Evolutionary conservation across 176 grass and related monocot species (phyloP).

Genomic region (Tillandsia leiboldiana): DNA sequence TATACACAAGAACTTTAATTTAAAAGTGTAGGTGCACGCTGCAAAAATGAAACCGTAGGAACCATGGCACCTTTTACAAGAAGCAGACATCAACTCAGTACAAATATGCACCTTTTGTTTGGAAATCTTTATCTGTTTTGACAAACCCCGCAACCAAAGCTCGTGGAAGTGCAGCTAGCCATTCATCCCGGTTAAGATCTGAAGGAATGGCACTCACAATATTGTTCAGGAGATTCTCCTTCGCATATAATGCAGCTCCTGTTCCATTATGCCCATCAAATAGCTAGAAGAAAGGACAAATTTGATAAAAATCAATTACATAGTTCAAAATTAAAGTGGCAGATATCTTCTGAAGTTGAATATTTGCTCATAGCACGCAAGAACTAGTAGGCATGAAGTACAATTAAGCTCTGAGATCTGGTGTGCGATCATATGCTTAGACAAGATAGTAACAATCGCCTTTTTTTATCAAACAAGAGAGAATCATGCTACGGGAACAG

Average conservation of each 20-base stretch:
- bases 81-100: neutral
- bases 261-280: slow-evolving; percentile 94
- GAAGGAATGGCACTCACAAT: slow-evolving; percentile 64
- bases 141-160: slow-evolving; percentile 83
- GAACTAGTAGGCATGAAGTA: neutral
- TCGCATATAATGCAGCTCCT: slow-evolving; percentile 79
- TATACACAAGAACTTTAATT: no score
- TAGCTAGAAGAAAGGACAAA: slow-evolving; percentile 35
- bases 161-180: slow-evolving; percentile 83
- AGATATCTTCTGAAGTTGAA: slow-evolving; percentile 1
- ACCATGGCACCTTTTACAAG: slow-evolving; percentile 17
- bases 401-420: neutral
- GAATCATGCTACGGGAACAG: neutral
- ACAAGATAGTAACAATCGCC: neutral
- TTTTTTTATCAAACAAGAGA: neutral
- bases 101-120: slow-evolving; percentile 43
- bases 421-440: neutral
- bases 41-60: slow-evolving; percentile 7
- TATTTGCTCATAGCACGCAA: slow-evolving; percentile 1
- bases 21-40: no score
- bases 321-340: neutral
- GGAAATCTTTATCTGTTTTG: slow-evolving; percentile 95
- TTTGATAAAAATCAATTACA: slow-evolving; percentile 14
- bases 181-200: slow-evolving; percentile 70
- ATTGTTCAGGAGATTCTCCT: slow-evolving; percentile 75